Base-by-base conservation (phyloP, 2,329 filamentous ascomycete species). In the Colletotrichum chrysophilum region DNA sequence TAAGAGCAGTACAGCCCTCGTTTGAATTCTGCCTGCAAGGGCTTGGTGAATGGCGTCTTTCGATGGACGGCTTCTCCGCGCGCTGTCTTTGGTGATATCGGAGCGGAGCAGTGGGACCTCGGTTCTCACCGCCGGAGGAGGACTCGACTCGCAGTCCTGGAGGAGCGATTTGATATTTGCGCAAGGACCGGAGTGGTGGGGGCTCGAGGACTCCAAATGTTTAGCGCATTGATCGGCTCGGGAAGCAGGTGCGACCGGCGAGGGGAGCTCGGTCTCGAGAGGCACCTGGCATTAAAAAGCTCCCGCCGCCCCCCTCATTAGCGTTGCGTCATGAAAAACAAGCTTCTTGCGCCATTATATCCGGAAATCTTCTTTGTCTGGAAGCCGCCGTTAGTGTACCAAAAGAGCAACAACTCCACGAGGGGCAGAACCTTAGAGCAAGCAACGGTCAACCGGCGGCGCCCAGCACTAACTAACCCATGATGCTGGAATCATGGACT, bases 161-260 rank as follows among this genome's bases (percentile, higher is more conserved):
- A 28, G 34, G n/a, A 34, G 36, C 65, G 28, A 26, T 24, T 60
- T 68, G 52, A 58, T 64, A 48, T 56, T 30, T 43, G 71, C 71
- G 71, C 71, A 70, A 74, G 43, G 71, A 71, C 71, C n/a, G 71
- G 52, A 9, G 60, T 66, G 36, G 67, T 66, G 36, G 52, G 67
- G 43, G 58, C 58, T 62, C 58, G 58, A 32, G 55, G 36, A 32
- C 32, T 64, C 32, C 38, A 36, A 26, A 18, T 66, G 18, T 34
- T 34, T 71, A 65, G 72, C 61, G 72, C 72, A 71, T 66, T 71
- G 72, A 75, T 71, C 61, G 61, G 67, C 67, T 70, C 36, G 67
- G 58, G 24, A 48, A 62, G 28, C 36, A 70, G 21, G 48, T 64
- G 67, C 67, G 56, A 36, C 58, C 30, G 58, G 30, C 28, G 24